These are phyloP conservation scores for Globisporangium abappressorium DNA, from an alignment of 352 stramenopile genomes.

Conservation along the genomic window DNA sequence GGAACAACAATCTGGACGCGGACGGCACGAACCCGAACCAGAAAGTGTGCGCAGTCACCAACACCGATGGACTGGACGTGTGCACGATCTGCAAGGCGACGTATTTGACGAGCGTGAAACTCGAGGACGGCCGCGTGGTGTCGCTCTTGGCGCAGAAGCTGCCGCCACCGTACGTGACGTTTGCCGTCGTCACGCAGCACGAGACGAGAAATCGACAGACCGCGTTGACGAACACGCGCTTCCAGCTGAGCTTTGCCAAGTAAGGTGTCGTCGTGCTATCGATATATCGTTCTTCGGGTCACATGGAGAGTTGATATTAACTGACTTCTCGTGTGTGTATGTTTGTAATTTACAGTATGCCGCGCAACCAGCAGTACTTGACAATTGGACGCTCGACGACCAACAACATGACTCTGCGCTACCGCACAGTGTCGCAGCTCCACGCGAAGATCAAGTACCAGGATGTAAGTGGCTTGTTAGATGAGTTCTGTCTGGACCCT, in stretches of 20 bases:
- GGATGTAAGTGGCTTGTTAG: constrained; percentile 46
- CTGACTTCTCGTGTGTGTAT: constrained; percentile 8
- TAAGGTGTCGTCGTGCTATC: constrained; percentile 26
- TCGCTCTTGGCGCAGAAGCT: constrained; percentile 87
- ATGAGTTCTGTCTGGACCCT: background rate
- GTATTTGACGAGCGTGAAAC: constrained; percentile 86
- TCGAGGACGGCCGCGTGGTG: constrained; percentile 84
- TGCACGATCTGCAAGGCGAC: constrained; percentile 92
- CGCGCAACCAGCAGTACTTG: constrained; percentile 63
- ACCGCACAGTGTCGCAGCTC: constrained; percentile 82
- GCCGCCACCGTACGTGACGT: constrained; percentile 87
- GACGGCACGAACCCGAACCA: constrained; percentile 78
- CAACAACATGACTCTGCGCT: constrained; percentile 85
- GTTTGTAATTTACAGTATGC: constrained; percentile 30
- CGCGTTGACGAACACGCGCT: constrained; percentile 89
- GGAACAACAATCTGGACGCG: constrained; percentile 88
- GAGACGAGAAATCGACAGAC: constrained; percentile 81
- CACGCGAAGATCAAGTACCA: constrained; percentile 82
- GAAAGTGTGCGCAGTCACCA: constrained; percentile 88
- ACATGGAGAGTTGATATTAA: background rate
- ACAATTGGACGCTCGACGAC: constrained; percentile 79
- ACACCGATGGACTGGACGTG: constrained; percentile 84
- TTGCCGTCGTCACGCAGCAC: constrained; percentile 90
- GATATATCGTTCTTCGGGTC: background rate
- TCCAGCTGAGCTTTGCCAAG: constrained; percentile 91